phyloP scores from a whole-genome alignment of 2,329 filamentous ascomycete species.

The Zasmidium cellare region DNA sequence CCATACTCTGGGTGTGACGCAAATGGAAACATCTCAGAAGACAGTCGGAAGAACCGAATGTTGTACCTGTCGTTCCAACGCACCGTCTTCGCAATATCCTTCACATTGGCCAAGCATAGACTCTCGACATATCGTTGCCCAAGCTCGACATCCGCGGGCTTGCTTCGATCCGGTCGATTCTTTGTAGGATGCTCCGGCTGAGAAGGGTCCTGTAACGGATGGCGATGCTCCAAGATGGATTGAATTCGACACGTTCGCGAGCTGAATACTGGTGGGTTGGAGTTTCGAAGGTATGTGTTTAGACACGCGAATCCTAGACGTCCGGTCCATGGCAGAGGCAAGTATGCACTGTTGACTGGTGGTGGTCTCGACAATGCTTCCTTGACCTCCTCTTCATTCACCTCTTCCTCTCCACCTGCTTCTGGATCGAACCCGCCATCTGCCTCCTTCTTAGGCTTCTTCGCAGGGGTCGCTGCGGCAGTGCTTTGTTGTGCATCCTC shows the following conservation, averaged over 20 bases:
- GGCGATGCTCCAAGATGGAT: conserved; percentile 84
- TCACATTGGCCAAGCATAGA: conserved; percentile 77
- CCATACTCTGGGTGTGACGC: conserved; percentile 85
- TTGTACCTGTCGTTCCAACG: conserved; percentile 89
- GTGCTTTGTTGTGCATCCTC: conserved; percentile 11
- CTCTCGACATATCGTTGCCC: conserved; percentile 74
- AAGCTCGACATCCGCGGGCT: conserved; percentile 64
- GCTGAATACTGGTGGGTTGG: conserved; percentile 82
- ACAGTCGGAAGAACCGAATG: conserved; percentile 89
- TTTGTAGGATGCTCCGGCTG: conserved; percentile 80
- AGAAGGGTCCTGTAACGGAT: conserved; percentile 73
- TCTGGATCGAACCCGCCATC: conserved; percentile 50
- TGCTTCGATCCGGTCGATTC: conserved; percentile 76
- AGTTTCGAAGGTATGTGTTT: conserved; percentile 83
- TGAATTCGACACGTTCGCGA: conserved; percentile 89
- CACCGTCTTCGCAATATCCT: conserved; percentile 81
- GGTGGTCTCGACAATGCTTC: conserved; percentile 65
- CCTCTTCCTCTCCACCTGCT: conserved; percentile 52
- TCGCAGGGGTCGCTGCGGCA: conserved; percentile 19
- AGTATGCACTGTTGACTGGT: conserved; percentile 76
- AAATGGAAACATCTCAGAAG: conserved; percentile 96
- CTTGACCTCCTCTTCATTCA: conserved; percentile 59
- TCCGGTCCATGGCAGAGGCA: conserved; percentile 89
- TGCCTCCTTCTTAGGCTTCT: conserved; percentile 26
- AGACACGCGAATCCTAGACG: conserved; percentile 88